Base-by-base conservation (phyloP, 768 basidiomycete species). In the Boletus rufocinnamomeus region DNA sequence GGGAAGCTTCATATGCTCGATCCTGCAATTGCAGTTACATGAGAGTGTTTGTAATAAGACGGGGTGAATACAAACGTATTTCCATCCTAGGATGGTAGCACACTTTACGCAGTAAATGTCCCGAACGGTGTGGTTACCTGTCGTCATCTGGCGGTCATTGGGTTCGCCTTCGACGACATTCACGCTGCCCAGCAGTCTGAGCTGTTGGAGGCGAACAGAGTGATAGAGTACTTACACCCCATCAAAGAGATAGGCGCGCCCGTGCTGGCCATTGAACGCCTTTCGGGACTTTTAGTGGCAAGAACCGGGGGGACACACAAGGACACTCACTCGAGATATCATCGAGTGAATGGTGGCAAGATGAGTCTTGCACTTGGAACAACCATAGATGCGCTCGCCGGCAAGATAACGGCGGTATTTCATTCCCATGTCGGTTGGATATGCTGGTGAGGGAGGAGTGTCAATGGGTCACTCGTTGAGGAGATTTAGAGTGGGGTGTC, bases 241-340 rank as follows among this genome's bases (percentile, higher is more conserved):
- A 52, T 95, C 92, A 68, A 98, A 95, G 62, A 98, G 85, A 73
- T 95, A 95, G 19, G 96, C 96, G 57, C 92, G 82, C 19, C 96
- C 96, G 74, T 97, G 94, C 75, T 97, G 94, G 28, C 96, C 96
- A 62, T 93, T 95, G 81, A 98, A 98, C 45, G 92, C 91, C 96
- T 98, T 73, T 44, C 54, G 62, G 57, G 53, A 66, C 43, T 46
- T 48, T 62, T 19, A 71, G 67, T 49, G 55, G 43, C 45, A 44
- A 30, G 49, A 19, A 52, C 45, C n/a, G 37, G 34, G 56, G 30
- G 34, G 45, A 43, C 34, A 21, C 46, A 30, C 27, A 46, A 30
- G 38, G 45, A 37, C 11, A 77, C 86, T 65, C 64, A 93, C 93
- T 72, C 92, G 82, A 59, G 92, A 94, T 66, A 95, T 84, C 89